A percentile compares a stretch with the other conserved stretches of the same genome.
phyloP scores from a whole-genome alignment of 371 early-diverging fungal genomes.

The Mucor indicus region DNA sequence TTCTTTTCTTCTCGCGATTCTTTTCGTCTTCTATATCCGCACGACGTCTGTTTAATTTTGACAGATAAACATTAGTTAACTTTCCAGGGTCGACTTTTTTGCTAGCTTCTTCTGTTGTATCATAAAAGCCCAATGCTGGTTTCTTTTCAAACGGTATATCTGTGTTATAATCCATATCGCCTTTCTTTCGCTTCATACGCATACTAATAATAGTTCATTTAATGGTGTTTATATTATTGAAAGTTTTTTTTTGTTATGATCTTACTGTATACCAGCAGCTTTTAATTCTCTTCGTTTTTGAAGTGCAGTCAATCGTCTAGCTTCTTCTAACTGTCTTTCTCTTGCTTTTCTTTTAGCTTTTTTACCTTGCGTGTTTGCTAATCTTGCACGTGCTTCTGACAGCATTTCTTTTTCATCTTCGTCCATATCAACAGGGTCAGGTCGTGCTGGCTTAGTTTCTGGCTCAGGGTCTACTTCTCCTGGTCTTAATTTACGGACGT shows the following conservation, averaged over 20 bases:
- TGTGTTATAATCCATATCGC: conserved; percentile 92
- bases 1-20: conserved; percentile 75
- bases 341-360: conserved; percentile 98
- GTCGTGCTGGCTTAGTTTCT: conserved; percentile 94
- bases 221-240: not conserved
- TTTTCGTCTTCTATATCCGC: conserved; percentile 62
- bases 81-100: conserved; percentile 56
- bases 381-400: conserved; percentile 95
- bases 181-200: conserved; percentile 61
- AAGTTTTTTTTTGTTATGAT: not conserved
- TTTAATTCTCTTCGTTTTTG: conserved; percentile 96
- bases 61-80: conserved; percentile 62
- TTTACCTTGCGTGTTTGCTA: conserved; percentile 98
- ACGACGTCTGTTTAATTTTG: conserved; percentile 80
- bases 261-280: conserved; percentile 90
- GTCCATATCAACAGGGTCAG: conserved; percentile 99
- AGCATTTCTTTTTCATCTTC: conserved; percentile 99
- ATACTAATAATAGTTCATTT: conserved; percentile 33
- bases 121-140: conserved; percentile 89
- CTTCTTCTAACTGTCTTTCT: conserved; percentile 95
- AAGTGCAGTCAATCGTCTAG: conserved; percentile 82
- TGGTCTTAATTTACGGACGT: conserved; percentile 81
- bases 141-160: conserved; percentile 93
- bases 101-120: conserved; percentile 81
- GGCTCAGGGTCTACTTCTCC: conserved; percentile 98